Base-by-base conservation (phyloP, 1,284 basidiomycete genomes). In the Gymnopus androsaceus region DNA sequence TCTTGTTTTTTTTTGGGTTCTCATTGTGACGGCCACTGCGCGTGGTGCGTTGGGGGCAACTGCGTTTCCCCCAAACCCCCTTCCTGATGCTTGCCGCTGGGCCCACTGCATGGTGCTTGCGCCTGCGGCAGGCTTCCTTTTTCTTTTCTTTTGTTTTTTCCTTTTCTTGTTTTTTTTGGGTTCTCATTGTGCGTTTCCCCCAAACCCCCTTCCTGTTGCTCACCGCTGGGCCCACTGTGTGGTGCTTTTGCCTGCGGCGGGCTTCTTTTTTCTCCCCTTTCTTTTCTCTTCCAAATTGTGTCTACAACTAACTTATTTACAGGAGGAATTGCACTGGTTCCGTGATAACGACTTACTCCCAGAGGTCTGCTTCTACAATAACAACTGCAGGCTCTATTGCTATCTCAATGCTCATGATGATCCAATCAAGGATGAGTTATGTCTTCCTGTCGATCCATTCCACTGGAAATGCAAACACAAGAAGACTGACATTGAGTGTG, bases 381-480 rank as follows among this genome's bases (percentile, higher is more conserved):
- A 66, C 58, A 69, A 67, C 41, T 72, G 72, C 42, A 34, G 51
- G 0, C 36, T 69, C 3, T 42, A 42, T 12, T 50, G 41, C 27
- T 56, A 61, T 42, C 51, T 67, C 2, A 46, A 55, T 8, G 40
- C 21, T 11, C 9, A 52, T 11, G 54, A 54, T 3, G 65, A 69
- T 38, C 19, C 33, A 1, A 57, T 63, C 31, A 65, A 66, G 14
- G 47, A 63, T 7, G 6, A 56, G 5, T 53, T 59, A 8, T 63
- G 57, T 3, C 58, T 72, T 17, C 62, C 69, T 1, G 70, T 73
- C 1, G 67, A 73, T 53, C 67, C 69, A 0, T 74, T 72, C 36
- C 72, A 74, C 55, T 66, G 63, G 55, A 64, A 59, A 27, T 61
- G 49, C 21, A 75, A 75, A 55, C 73, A 74, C 61, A 69, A 67